Conservation (phyloP, 139 green algal genomes). For the Tetratostichococcus sp. region DNA sequence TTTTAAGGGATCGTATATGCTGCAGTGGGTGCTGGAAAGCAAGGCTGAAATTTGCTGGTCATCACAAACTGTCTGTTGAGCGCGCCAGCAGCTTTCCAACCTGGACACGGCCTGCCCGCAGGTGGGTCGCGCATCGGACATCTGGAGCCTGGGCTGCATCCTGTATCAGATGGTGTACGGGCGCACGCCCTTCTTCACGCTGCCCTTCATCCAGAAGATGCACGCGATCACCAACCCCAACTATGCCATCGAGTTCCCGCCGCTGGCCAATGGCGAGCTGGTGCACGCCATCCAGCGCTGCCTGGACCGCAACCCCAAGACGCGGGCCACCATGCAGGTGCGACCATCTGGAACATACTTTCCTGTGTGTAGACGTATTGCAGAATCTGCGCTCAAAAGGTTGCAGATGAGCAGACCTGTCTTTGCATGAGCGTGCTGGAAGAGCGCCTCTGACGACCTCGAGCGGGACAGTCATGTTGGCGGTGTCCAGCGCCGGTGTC, state of each 20-base stretch:
- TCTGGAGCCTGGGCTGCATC: conserved; percentile 96
- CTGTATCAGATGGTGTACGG: conserved; percentile 97
- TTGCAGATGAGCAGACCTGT: too few relatives aligned
- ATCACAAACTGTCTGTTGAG: too few relatives aligned
- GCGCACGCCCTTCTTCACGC: conserved; percentile 72
- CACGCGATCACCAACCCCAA: conserved; percentile 80
- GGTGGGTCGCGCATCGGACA: conserved; percentile 81
- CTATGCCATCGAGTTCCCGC: conserved; percentile 60
- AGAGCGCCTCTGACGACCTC: too few relatives aligned
- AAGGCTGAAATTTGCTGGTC: too few relatives aligned
- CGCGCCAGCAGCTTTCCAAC: too few relatives aligned
- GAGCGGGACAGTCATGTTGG: too few relatives aligned
- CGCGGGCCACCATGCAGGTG: conserved; percentile 78
- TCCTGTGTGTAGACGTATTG: neutral
- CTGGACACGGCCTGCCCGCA: too few relatives aligned
- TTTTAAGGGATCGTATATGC: neutral
- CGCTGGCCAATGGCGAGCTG: conserved; percentile 56
- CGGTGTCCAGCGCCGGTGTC: too few relatives aligned
- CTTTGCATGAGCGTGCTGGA: too few relatives aligned
- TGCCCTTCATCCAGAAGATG: conserved; percentile 93
- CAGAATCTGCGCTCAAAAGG: too few relatives aligned
- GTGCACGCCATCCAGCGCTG: conserved; percentile 76
- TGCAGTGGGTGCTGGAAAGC: too few relatives aligned
- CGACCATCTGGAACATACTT: neutral
- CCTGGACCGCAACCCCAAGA: conserved; percentile 77